phyloP scores from a whole-genome alignment of 306 rosid species.

The Sindora glabra region DNA sequence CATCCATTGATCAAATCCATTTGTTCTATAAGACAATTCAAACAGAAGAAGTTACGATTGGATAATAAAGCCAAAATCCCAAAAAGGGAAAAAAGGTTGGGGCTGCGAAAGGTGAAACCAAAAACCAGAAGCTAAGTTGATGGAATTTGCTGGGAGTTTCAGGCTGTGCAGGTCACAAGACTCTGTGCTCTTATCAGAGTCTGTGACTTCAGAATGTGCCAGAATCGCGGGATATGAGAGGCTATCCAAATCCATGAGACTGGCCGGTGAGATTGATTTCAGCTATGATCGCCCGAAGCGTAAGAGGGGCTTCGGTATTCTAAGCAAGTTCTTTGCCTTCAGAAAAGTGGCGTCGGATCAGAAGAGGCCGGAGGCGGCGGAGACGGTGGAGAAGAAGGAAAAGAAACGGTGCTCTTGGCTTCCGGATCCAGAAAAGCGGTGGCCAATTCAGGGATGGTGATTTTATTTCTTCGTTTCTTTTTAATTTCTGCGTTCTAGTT shows the following conservation, averaged over 20 bases:
- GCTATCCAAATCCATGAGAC: conserved; percentile 27
- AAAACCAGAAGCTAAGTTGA: neutral
- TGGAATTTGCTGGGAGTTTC: conserved; percentile 29
- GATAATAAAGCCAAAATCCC: too few species aligned
- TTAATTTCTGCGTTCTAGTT: neutral
- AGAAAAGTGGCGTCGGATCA: conserved; percentile 2
- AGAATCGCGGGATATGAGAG: conserved; percentile 37
- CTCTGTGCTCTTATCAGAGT: conserved; percentile 20
- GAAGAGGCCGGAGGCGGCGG: neutral
- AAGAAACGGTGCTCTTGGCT: conserved; percentile 59
- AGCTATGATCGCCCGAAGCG: conserved; percentile 5
- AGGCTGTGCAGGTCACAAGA: conserved; percentile 18
- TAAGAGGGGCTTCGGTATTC: conserved; percentile 21
- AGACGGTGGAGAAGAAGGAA: neutral
- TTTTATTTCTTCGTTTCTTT: neutral
- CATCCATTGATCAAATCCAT: neutral
- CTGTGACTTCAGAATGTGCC: conserved; percentile 19
- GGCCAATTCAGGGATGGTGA: conserved; percentile 72
- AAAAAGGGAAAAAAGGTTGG: too few species aligned
- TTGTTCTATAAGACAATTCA: too few species aligned
- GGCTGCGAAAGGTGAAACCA: neutral
- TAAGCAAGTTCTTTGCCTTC: conserved; percentile 24
- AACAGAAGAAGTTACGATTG: too few species aligned
- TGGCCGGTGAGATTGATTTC: conserved; percentile 7
- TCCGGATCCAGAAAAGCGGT: conserved; percentile 40